Conservation (phyloP, 2,329 filamentous ascomycete species). For the Fusarium ramigenum region DNA sequence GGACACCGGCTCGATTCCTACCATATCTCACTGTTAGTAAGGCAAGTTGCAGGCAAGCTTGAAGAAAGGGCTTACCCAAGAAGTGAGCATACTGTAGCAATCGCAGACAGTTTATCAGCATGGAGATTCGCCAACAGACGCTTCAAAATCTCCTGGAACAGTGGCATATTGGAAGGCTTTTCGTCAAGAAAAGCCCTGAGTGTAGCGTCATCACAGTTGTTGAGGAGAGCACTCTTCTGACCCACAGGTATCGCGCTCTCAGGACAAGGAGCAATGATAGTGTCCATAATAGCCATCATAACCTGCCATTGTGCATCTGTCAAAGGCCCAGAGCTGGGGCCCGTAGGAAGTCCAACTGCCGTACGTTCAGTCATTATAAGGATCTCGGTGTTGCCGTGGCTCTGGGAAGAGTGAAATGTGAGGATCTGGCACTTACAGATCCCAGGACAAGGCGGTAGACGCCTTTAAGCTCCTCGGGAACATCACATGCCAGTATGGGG, state of each 20-base stretch:
- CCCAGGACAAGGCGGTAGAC: neutral
- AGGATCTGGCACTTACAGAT: too few relatives aligned
- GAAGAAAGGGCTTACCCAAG: neutral
- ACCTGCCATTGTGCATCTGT: neutral
- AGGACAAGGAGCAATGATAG: neutral
- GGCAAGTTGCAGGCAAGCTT: too few relatives aligned
- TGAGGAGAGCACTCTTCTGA: neutral
- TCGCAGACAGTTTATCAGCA: neutral
- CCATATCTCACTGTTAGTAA: too few relatives aligned
- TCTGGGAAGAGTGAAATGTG: fast-evolving
- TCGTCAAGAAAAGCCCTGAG: neutral
- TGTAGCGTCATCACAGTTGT: neutral
- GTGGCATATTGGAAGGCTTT: neutral
- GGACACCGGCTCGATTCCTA: neutral
- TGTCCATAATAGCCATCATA: neutral
- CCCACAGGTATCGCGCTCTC: neutral
- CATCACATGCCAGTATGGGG: neutral
- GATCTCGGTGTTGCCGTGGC: fast-evolving
- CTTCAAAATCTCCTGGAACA: neutral
- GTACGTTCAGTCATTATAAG: neutral
- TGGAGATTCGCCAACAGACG: neutral
- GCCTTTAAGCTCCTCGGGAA: neutral
- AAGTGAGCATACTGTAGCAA: neutral
- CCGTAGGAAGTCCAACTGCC: neutral
- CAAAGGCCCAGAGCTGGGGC: neutral